A percentile compares a stretch with the other conserved stretches of the same genome.
phyloP scores from a whole-genome alignment of 2,329 filamentous ascomycete species.

The Fusarium duplospermum region DNA sequence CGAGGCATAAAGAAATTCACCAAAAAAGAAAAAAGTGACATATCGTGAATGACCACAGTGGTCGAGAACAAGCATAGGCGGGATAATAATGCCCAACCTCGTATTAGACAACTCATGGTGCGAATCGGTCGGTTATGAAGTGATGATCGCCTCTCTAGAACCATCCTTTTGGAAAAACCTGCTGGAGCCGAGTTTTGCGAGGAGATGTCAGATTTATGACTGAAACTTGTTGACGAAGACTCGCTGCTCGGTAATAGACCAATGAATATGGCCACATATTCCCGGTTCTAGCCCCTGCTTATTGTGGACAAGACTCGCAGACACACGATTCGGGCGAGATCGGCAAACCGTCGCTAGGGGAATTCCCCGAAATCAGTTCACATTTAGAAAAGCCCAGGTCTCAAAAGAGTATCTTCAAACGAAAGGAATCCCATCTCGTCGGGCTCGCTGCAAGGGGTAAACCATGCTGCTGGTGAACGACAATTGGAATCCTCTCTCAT shows the following conservation, averaged over 20 bases:
- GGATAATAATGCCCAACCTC: not conserved
- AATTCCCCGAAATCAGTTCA: not conserved
- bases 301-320: not conserved
- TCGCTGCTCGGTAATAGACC: not conserved
- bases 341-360: not conserved
- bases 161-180: not conserved
- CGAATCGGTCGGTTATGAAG: not conserved
- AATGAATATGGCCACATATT: not conserved
- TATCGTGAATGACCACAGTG: not conserved
- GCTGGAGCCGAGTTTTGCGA: not conserved
- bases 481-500: not conserved
- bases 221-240: not conserved
- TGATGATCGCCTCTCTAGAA: not conserved
- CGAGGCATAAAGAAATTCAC: not conserved
- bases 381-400: not conserved
- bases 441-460: not conserved
- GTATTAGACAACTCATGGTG: not conserved
- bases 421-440: constrained; percentile 7
- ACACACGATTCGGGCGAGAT: constrained; percentile 8
- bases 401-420: not conserved
- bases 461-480: not conserved
- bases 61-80: not conserved
- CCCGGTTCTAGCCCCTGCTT: not conserved
- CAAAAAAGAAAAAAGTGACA: constrained; percentile 17
- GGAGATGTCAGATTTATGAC: not conserved